Evolutionary conservation across 2,329 filamentous ascomycete genomes (phyloP).

Genomic region (Diaporthe citriasiana): DNA sequence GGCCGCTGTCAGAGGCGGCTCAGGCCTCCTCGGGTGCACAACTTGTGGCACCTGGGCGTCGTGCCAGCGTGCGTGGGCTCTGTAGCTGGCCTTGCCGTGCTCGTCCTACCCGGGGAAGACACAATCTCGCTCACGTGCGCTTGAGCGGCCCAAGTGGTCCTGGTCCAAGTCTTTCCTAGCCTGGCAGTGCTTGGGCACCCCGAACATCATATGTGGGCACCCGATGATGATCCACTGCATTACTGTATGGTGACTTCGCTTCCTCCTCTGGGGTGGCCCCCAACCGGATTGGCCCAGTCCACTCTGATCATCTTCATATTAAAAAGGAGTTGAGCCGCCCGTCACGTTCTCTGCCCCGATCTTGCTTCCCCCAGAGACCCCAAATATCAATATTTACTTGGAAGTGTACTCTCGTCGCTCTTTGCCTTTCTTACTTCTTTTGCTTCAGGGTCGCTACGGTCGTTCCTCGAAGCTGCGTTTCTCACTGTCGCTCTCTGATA

Average conservation of each 20-base stretch:
- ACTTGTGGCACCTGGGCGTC: not conserved
- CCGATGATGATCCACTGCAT: conserved; percentile 38
- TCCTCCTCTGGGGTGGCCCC: conserved; percentile 27
- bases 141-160: conserved; percentile 17
- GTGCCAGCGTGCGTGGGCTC: not conserved
- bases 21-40: not conserved
- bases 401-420: conserved; percentile 34
- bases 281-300: conserved; percentile 34
- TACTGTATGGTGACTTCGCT: conserved; percentile 40
- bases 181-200: conserved; percentile 27
- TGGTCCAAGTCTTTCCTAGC: conserved; percentile 31
- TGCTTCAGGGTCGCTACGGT: conserved; percentile 40
- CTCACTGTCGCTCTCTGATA: conserved; percentile 33
- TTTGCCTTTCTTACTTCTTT: conserved; percentile 34
- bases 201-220: conserved; percentile 36
- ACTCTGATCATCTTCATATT: conserved; percentile 38
- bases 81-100: conserved; percentile 3
- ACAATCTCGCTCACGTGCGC: conserved; percentile 21
- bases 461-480: conserved; percentile 36
- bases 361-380: conserved; percentile 24
- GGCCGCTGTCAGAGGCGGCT: conserved; percentile 15
- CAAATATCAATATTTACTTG: conserved; percentile 33
- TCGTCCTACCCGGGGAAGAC: conserved; percentile 27
- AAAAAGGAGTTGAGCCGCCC: conserved; percentile 42
- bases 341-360: conserved; percentile 25